Evolutionary conservation across 129 eudicot genomes (phyloP), one percentile per base, ranked within the genome.

Genomic region (Tagetes erecta): DNA sequence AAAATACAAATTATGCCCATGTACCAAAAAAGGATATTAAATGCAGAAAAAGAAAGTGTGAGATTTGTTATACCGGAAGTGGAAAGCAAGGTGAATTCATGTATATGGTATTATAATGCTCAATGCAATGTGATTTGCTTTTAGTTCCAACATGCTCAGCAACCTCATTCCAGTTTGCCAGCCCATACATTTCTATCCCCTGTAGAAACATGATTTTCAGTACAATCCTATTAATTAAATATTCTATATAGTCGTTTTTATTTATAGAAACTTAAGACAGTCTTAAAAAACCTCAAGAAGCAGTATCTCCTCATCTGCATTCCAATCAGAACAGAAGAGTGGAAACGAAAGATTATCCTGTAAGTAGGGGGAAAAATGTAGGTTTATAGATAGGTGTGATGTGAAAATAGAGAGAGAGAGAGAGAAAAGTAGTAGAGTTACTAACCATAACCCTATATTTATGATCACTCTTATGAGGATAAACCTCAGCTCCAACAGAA

Each of bases 121-220:
- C 91, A 58, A 91, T 82, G 77, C 99, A 94, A 52, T 78, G 86
- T 52, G 86, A 78, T 91, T 86, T 90, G 82, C 88, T 94, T 85
- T 94, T 94, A 30, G 97, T 91, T 78, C 99, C 99, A 59, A 94
- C 99, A 84, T 94, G 99, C 80, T 94, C 99, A 39, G 99, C 97
- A 80, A 94, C 99, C 75, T 94, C 99, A 68, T 74, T 81, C 99
- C 99, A 94, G 82, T 94, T 94, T 51, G 92, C 93, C 50, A 94
- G 71, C 73, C 99, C 99, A 80, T 94, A 94, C 99, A 94, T 94
- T 94, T 86, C 99, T 76, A 87, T 85, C 71, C 96, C 99, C 99
- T 94, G 82, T 71, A 72, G 14, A 58, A 34, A 31, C 40, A 58
- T 58, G 6, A 33, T 31, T 8, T 8, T 58, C 39, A 31, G 8